Percentiles rank a stretch among this genome's conserved stretches.
Evolutionary conservation across 441 rosid species (phyloP).

Genomic region (Kokia cookei): DNA sequence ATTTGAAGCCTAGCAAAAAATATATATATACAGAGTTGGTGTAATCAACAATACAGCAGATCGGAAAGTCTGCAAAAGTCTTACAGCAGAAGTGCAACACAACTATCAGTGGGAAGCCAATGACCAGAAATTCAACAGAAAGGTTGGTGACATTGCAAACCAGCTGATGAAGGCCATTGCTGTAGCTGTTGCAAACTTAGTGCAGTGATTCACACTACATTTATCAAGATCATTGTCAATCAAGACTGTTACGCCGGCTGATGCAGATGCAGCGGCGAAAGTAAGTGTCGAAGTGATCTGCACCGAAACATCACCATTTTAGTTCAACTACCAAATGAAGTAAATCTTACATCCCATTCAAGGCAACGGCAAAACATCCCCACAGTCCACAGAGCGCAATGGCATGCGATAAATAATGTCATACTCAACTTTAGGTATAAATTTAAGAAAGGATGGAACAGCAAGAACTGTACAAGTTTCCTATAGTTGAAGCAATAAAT

Average conservation of each 20-base stretch:
- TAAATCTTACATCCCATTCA: background rate
- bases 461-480: background rate
- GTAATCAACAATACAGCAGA: conserved; percentile 7
- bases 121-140: conserved; percentile 72
- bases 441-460: background rate
- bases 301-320: conserved; percentile 14
- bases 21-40: conserved; percentile 16
- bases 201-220: conserved; percentile 53
- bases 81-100: background rate
- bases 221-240: conserved; percentile 49
- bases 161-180: conserved; percentile 84
- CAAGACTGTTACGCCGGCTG: conserved; percentile 85
- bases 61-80: background rate
- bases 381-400: background rate
- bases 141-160: conserved; percentile 68
- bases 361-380: background rate
- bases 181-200: conserved; percentile 69
- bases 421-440: background rate
- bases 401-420: background rate
- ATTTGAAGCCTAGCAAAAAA: conserved; percentile 13
- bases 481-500: background rate
- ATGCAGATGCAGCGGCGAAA: conserved; percentile 80
- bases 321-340: background rate
- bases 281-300: conserved; percentile 73
- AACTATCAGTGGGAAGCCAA: conserved; percentile 53